A percentile compares a stretch with the other conserved stretches of the same genome.
These are phyloP conservation scores for Metarhizium brunneum DNA, from an alignment of 2,329 filamentous ascomycete genomes.

Conservation along the genomic window DNA sequence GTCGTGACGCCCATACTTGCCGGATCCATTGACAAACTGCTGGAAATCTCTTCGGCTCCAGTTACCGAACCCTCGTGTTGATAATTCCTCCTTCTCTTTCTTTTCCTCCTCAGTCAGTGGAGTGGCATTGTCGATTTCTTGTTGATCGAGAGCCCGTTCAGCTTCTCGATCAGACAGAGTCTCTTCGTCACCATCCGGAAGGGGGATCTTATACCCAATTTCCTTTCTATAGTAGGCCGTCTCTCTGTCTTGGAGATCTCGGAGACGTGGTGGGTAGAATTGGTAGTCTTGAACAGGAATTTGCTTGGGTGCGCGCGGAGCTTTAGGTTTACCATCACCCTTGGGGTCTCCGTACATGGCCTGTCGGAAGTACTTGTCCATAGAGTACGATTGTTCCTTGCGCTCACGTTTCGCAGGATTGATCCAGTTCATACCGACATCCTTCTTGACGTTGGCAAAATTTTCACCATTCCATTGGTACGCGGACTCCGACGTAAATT, in stretches of 20 bases:
- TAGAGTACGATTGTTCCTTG: conserved; percentile 95
- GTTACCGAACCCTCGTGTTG: conserved; percentile 76
- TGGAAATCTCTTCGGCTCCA: conserved; percentile 99
- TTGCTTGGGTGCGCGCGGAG: conserved; percentile 91
- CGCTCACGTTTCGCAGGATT: conserved; percentile 97
- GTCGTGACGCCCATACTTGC: conserved; percentile 80
- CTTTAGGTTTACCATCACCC: conserved; percentile 87
- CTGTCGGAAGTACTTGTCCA: conserved; percentile 97
- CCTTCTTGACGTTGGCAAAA: conserved; percentile 85
- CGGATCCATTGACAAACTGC: conserved; percentile 92
- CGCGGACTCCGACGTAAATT: conserved; percentile 93
- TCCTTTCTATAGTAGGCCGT: conserved; percentile 94
- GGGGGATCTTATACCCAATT: conserved; percentile 86
- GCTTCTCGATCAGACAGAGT: conserved; percentile 77
- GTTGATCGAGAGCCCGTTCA: conserved; percentile 77
- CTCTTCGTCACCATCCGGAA: conserved; percentile 85
- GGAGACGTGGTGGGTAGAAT: conserved; percentile 79
- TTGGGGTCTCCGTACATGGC: conserved; percentile 71
- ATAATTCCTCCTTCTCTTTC: conserved; percentile 74
- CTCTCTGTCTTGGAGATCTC: conserved; percentile 89
- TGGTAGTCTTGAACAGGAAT: conserved; percentile 91
- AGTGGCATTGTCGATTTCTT: conserved; percentile 86
- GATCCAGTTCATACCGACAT: conserved; percentile 92
- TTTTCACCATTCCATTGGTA: conserved; percentile 99
- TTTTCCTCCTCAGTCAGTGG: conserved; percentile 84